Conservation (phyloP, 2,329 filamentous ascomycete genomes). For the Monascus ruber region DNA sequence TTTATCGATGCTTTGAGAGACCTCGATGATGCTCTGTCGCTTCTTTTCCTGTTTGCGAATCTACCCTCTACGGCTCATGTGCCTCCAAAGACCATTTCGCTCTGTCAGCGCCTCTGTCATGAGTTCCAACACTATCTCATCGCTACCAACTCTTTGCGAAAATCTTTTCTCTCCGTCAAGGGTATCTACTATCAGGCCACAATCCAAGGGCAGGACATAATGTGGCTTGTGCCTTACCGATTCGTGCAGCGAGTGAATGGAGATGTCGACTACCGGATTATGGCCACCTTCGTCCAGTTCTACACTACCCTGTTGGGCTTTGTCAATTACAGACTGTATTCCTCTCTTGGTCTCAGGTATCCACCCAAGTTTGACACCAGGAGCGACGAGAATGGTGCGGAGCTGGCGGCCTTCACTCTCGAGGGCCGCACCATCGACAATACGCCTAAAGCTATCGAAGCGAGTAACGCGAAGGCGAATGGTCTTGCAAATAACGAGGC, state of each 20-base stretch:
- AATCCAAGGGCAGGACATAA: constrained; percentile 89
- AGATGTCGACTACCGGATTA: constrained; percentile 96
- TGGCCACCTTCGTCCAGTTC: constrained; percentile 98
- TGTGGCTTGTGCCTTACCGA: constrained; percentile 95
- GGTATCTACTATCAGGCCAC: constrained; percentile 98
- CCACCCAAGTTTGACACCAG: constrained; percentile 83
- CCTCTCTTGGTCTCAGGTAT: constrained; percentile 80
- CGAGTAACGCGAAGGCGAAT: constrained; percentile 42
- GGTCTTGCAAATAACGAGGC: constrained; percentile 44
- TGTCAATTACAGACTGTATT: constrained; percentile 92
- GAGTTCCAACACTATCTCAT: constrained; percentile 99
- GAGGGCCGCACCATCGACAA: constrained; percentile 56
- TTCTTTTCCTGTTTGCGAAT: constrained; percentile 96
- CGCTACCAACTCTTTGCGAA: constrained; percentile 76
- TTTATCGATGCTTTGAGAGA: constrained; percentile 91
- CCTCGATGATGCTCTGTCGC: constrained; percentile 89
- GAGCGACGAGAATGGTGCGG: constrained; percentile 81
- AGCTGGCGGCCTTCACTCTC: constrained; percentile 81
- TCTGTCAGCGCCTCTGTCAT: constrained; percentile 82
- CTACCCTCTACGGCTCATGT: constrained; percentile 82
- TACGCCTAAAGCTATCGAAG: constrained; percentile 40
- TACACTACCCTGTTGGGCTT: constrained; percentile 95
- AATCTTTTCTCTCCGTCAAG: constrained; percentile 97
- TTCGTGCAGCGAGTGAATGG: constrained; percentile 92
- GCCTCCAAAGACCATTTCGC: constrained; percentile 87